phyloP scores from a whole-genome alignment of 2,329 filamentous ascomycete species.

The Talaromyces sp. region DNA sequence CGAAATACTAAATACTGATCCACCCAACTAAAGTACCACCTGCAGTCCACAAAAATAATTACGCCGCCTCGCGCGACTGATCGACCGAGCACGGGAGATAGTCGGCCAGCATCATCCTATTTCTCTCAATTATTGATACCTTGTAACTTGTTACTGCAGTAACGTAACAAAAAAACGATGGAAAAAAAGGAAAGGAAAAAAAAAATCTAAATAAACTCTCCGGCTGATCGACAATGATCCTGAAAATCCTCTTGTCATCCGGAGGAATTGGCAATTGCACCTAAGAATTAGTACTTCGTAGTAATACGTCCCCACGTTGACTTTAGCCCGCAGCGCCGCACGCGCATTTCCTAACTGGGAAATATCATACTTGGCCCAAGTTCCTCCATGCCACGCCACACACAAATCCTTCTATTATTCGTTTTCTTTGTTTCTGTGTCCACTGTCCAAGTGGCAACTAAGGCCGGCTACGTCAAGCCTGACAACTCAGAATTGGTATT shows the following conservation, averaged over 20 bases:
- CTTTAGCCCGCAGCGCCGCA: background rate
- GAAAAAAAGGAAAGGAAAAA: background rate
- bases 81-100: background rate
- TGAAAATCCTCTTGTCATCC: background rate
- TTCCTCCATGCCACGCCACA: background rate
- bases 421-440: background rate
- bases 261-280: no score
- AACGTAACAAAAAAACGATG: no score
- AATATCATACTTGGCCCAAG: background rate
- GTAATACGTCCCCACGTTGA: background rate
- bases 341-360: background rate
- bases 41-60: background rate
- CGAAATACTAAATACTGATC: background rate
- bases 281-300: no score
- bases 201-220: background rate
- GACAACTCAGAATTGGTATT: background rate
- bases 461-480: background rate
- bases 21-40: background rate
- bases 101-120: background rate
- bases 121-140: background rate
- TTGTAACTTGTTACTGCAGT: no score
- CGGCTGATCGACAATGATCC: background rate
- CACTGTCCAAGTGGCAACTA: background rate
- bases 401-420: background rate
- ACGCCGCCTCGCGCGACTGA: background rate